Evolutionary conservation across 2,329 filamentous ascomycete species (phyloP), one percentile per base, ranked within the genome.

Genomic region (Beauveria varroae): DNA sequence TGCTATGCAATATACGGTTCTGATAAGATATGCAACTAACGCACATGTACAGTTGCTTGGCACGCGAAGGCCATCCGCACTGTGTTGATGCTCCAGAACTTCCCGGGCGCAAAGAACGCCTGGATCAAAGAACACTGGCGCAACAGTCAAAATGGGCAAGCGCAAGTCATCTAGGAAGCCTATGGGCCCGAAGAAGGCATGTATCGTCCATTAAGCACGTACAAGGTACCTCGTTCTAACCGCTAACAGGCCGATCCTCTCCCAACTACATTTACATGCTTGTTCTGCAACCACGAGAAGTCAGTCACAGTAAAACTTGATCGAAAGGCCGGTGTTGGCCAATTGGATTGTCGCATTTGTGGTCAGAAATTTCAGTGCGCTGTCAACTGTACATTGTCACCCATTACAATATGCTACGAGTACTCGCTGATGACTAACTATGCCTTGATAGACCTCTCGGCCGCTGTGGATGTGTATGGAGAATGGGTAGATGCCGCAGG

Each of bases 221-320:
- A 10, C 40, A 12, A 16, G 37, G 52, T 54, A 52, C 63, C 28
- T 60, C 61, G 46, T 49, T 63, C 63, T 67, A 63, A 64, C 57
- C 44, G n/a, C 26, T 16, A 34, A n/a, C 67, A 89, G 86, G 77
- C 83, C 72, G 89, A 93, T 68, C 84, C 86, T 46, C 81, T 95
- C 20, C 82, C 88, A 3, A 93, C 90, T 3, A 85, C 86, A n/a
- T 99, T 99, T 75, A 91, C 93, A 62, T 99, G 95, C 73, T 86
- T 99, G 51, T 99, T 99, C 78, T 99, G 95, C 81, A 98, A 97
- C 74, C 93, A 98, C 76, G 95, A 98, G 73, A 95, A 91, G 67
- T 91, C 93, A 0, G 90, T 99, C 57, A 83, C 86, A 30, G 90
- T 97, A 67, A 95, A 96, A 75, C 82, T 99, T 56, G 92, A 99